phyloP scores from a whole-genome alignment of 495 filamentous ascomycete species.

The Xylaria palmicola region DNA sequence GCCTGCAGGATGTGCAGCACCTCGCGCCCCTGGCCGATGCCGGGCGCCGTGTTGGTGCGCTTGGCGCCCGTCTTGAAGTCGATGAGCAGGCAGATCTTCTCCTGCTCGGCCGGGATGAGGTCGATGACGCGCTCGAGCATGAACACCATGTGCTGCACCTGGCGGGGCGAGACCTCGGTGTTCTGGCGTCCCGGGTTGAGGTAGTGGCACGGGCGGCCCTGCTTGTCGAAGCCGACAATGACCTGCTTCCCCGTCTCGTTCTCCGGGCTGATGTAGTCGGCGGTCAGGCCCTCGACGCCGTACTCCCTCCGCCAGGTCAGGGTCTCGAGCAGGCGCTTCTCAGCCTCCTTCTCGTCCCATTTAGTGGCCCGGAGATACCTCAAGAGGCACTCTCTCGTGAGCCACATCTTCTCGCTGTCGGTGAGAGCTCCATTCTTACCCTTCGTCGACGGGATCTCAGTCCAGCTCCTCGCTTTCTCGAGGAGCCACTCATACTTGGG shows the following conservation, averaged over 20 bases:
- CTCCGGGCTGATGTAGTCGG: constrained; percentile 83
- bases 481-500: constrained; percentile 78
- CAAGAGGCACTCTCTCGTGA: constrained; percentile 87
- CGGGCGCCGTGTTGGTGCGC: constrained; percentile 72
- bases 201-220: constrained; percentile 82
- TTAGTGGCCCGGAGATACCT: constrained; percentile 93
- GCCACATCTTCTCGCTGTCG: constrained; percentile 81
- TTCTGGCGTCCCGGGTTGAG: constrained; percentile 88
- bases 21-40: constrained; percentile 71
- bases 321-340: constrained; percentile 73
- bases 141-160: constrained; percentile 90
- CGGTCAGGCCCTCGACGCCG: constrained; percentile 66
- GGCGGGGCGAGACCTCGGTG: constrained; percentile 83
- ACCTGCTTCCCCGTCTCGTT: constrained; percentile 97
- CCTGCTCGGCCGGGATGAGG: constrained; percentile 80
- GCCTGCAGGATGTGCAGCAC: constrained; percentile 85
- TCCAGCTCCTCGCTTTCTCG: constrained; percentile 64
- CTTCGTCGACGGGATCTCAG: constrained; percentile 63
- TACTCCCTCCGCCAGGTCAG: constrained; percentile 89
- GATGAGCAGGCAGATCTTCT: constrained; percentile 80
- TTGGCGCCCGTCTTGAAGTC: constrained; percentile 74
- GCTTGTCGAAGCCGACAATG: constrained; percentile 80
- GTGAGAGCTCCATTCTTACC: constrained; percentile 65
- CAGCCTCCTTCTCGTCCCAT: constrained; percentile 76
- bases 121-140: constrained; percentile 92